A percentile compares a stretch with the other conserved stretches of the same genome.
phyloP scores from a whole-genome alignment of 129 eudicot genomes.

The Logfia minima region DNA sequence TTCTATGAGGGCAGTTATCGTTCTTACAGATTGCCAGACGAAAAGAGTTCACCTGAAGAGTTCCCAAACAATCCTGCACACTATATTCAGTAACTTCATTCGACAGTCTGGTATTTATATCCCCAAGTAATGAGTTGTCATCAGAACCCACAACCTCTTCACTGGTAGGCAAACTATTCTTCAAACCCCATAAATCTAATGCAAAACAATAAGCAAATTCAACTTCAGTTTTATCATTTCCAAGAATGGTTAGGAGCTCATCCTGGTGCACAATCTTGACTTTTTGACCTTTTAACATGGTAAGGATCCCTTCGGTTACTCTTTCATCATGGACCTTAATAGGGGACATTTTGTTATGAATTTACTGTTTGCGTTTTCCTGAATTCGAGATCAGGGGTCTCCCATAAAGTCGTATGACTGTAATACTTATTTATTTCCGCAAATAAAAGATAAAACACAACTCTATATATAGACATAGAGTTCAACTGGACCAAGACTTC shows the following conservation, averaged over 20 bases:
- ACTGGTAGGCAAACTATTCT: constrained; percentile 1
- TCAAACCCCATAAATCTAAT: constrained; percentile 17
- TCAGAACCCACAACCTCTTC: constrained; percentile 10
- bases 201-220: constrained; percentile 57
- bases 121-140: constrained; percentile 30
- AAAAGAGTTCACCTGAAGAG: constrained; percentile 52
- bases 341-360: constrained; percentile 6
- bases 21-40: constrained; percentile 42
- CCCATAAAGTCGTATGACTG: no score
- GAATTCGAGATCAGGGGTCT: no score
- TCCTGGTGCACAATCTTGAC: constrained; percentile 58
- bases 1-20: constrained; percentile 50
- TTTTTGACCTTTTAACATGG: constrained; percentile 40
- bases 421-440: no score
- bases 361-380: no score
- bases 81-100: constrained; percentile 35
- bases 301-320: constrained; percentile 58
- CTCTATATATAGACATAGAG: no score
- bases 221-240: constrained; percentile 41
- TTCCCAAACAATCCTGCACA: constrained; percentile 34
- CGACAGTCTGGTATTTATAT: constrained; percentile 31
- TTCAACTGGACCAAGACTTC: no score
- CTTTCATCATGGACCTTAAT: constrained; percentile 64
- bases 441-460: no score
- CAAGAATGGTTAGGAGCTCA: constrained; percentile 49